Conservation (phyloP, 495 filamentous ascomycete species). For the Schizothecium vesticola region DNA sequence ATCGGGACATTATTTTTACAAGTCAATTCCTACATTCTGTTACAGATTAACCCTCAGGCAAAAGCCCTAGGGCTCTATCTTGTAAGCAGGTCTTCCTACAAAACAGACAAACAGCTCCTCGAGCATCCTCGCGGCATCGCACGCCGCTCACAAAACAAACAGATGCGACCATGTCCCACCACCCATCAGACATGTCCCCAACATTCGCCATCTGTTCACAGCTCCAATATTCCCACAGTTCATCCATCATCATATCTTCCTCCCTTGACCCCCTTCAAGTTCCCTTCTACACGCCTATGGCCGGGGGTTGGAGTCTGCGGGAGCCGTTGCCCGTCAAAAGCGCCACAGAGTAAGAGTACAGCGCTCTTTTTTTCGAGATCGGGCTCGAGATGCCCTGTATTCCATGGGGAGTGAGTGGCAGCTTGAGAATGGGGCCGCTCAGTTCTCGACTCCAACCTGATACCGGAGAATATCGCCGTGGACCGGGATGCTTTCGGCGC, state of each 20-base stretch:
- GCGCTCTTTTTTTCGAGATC: too few species aligned
- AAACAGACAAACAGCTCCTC: neutral
- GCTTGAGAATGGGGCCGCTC: neutral
- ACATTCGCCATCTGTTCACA: neutral
- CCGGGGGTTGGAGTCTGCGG: neutral
- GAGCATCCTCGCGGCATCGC: neutral
- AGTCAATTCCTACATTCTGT: neutral
- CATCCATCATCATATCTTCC: neutral
- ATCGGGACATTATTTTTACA: neutral
- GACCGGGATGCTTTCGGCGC: neutral
- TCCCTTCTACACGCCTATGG: neutral
- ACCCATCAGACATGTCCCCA: neutral
- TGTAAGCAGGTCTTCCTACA: neutral
- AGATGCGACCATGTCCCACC: neutral
- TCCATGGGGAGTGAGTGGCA: too few species aligned
- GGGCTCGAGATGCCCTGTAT: too few species aligned
- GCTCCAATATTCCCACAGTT: neutral
- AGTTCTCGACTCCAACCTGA: neutral
- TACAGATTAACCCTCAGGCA: neutral
- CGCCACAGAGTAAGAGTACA: too few species aligned
- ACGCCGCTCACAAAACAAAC: neutral
- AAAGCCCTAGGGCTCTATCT: neutral
- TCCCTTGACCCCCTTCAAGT: neutral
- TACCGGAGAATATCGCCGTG: neutral
- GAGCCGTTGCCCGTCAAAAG: neutral